Evolutionary conservation across 2,329 filamentous ascomycete genomes (phyloP).

Genomic region (Alternaria consortialis): DNA sequence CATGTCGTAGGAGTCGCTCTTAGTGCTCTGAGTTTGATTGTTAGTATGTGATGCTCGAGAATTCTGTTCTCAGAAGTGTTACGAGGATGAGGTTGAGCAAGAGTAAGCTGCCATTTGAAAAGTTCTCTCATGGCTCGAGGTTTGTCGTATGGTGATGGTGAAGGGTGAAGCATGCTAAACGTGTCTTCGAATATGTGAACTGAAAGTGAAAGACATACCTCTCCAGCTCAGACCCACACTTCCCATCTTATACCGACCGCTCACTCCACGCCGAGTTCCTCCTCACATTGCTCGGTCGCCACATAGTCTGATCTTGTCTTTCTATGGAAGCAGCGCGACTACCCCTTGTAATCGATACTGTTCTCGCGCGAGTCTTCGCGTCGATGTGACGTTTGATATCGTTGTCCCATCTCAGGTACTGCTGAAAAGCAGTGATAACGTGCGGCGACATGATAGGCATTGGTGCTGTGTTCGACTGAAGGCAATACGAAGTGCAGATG

Average conservation of each 20-base stretch:
- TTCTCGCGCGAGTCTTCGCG: slow-evolving; percentile 14
- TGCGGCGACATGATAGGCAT: slow-evolving; percentile 17
- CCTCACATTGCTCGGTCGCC: neutral
- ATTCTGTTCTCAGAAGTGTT: neutral
- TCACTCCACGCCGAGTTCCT: slow-evolving; percentile 5
- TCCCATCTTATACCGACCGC: neutral
- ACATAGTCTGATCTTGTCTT: slow-evolving; percentile 1
- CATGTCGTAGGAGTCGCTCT: neutral
- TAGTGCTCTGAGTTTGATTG: neutral
- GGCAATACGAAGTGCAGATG: neutral
- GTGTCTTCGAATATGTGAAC: neutral
- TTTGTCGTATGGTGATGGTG: neutral
- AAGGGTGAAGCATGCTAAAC: neutral
- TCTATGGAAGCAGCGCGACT: neutral
- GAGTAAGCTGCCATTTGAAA: neutral
- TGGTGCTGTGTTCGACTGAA: neutral
- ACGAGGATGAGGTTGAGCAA: neutral
- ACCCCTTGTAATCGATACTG: slow-evolving; percentile 9
- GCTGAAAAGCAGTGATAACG: slow-evolving; percentile 16
- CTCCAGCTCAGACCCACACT: neutral
- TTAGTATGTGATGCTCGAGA: neutral
- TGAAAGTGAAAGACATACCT: slow-evolving; percentile 7
- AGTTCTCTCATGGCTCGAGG: neutral
- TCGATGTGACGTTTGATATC: slow-evolving; percentile 18
- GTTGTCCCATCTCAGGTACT: slow-evolving; percentile 15